phyloP scores from a whole-genome alignment of 106 monocot species.

The Apostasia shenzhenica region DNA sequence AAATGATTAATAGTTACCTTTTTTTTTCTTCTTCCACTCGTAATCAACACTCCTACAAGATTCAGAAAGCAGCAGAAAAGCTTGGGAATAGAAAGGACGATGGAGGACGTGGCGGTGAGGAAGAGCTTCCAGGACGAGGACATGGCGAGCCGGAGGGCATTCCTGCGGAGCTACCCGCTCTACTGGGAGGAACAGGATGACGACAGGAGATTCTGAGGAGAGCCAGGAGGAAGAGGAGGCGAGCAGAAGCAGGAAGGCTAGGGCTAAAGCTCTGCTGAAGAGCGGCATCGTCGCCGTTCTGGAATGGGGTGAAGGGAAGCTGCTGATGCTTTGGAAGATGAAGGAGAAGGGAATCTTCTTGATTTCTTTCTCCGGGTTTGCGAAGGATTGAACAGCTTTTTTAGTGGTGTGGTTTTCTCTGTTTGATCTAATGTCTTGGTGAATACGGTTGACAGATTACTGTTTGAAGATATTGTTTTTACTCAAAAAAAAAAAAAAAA shows the following conservation, averaged over 20 bases:
- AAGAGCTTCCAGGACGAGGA: slow-evolving; percentile 65
- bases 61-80: background rate
- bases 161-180: slow-evolving; percentile 76
- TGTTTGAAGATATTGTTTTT: too few relatives aligned
- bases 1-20: too few relatives aligned
- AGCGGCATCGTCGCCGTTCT: slow-evolving; percentile 25
- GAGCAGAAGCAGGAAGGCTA: background rate
- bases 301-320: slow-evolving; percentile 49
- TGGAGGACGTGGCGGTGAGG: slow-evolving; percentile 27
- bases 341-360: slow-evolving; percentile 24
- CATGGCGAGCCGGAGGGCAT: slow-evolving; percentile 50
- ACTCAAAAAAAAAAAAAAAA: too few relatives aligned
- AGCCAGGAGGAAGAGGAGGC: slow-evolving; percentile 5
- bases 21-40: too few relatives aligned
- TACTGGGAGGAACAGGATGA: slow-evolving; percentile 25
- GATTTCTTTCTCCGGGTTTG: too few relatives aligned
- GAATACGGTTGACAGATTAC: too few relatives aligned
- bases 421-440: too few relatives aligned
- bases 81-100: background rate
- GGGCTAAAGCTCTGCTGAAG: slow-evolving; percentile 10
- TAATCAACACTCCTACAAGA: too few relatives aligned
- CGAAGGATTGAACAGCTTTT: too few relatives aligned
- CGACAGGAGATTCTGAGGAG: background rate
- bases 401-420: too few relatives aligned
- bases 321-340: slow-evolving; percentile 34